Base-by-base conservation (phyloP, 176 grass and related monocot species). In the Sorghum bicolor region DNA sequence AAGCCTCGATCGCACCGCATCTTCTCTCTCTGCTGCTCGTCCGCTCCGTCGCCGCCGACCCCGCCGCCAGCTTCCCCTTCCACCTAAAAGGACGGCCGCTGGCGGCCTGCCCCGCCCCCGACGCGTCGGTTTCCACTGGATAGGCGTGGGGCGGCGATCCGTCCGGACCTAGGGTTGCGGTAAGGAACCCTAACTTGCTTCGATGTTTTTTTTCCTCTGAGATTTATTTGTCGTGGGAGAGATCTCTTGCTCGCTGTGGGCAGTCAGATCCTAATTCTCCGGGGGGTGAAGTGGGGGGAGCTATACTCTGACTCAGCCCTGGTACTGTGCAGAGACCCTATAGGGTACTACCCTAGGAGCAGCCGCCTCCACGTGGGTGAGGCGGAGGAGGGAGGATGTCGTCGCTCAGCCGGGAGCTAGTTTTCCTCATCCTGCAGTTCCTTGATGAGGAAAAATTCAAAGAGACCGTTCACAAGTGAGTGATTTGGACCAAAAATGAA, bases 361-460 rank as follows among this genome's bases (percentile, higher is more conserved):
- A 77, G 82, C 72, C 79, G 43, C 83, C 78, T 68, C 78, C 64
- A 38, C 64, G 83, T 77, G 87, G 87, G 70, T 76, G 82, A 64
- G 78, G 62, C 34, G 36, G 62, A 20, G 79, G 69, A 24, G 22
- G 22, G 44, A 85, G 39, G 86, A 97, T 97, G 90, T 93, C 86
- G 77, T 88, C 92, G 50, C 70, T 89, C 1, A 97, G 92, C 66
- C 78, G 88, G 71, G 95, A 97, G 81, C 81, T 94, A 45, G 86
- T 97, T 25, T 94, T 93, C 78, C 85, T 93, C 75, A 91, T 97
- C 72, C 85, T 97, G 86, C 95, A 97, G 83, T 97, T 94, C 84
- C 92, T 94, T 45, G 92, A 97, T 73, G 95, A 97, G 85, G 92
- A 97, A 26, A 94, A 97, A 74, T 97, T 97, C 34, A 97, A 92